These are phyloP conservation scores for Neurospora sp. DNA, from an alignment of 495 filamentous ascomycete genomes.

Conservation along the genomic window DNA sequence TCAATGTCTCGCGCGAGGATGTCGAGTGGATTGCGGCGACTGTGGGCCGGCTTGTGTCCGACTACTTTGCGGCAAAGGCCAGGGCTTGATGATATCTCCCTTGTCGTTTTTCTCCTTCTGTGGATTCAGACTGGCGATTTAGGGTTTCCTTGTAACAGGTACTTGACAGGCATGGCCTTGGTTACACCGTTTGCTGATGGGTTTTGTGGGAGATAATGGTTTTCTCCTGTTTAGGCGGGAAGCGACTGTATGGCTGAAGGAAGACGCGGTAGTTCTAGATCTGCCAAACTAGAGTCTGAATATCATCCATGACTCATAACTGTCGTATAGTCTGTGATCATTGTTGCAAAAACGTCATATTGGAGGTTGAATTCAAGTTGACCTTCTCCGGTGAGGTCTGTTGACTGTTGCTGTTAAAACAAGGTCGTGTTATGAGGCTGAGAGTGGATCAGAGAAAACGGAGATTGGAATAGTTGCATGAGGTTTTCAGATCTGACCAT, in stretches of 20 bases:
- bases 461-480: not conserved
- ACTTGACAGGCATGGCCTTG: not conserved
- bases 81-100: not conserved
- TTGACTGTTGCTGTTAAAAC: not conserved
- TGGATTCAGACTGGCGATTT: not conserved
- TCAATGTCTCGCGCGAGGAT: conserved; percentile 52
- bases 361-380: not conserved
- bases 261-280: not conserved
- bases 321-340: not conserved
- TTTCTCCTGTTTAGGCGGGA: not conserved
- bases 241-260: not conserved
- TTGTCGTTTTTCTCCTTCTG: not conserved
- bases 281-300: not conserved
- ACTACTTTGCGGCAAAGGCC: conserved; percentile 18
- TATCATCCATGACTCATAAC: not conserved
- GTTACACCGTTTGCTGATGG: not conserved
- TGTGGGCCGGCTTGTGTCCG: conserved; percentile 30
- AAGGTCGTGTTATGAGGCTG: not conserved
- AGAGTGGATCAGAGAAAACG: not conserved
- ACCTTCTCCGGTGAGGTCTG: not conserved
- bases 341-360: not conserved
- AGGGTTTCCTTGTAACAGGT: not conserved
- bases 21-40: conserved; percentile 44
- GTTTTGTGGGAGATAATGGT: not conserved
- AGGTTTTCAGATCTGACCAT: not conserved